Evolutionary conservation across 75 land plant species (phyloP).

Genomic region (Pinus tabuliformis): DNA sequence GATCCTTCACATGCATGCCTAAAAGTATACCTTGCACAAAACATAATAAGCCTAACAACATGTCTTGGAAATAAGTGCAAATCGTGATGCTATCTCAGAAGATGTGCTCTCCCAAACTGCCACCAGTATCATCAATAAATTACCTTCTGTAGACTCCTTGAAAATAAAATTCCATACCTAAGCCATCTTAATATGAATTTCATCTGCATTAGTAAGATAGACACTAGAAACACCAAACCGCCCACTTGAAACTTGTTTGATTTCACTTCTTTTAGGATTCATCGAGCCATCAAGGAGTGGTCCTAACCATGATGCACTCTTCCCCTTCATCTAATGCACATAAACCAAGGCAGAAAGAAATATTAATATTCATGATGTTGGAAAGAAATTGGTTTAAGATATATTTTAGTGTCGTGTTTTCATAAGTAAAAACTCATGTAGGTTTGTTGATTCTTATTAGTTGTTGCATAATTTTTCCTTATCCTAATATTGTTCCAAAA

Average conservation of each 20-base stretch:
- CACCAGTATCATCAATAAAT: background rate
- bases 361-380: background rate
- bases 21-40: conserved; percentile 5
- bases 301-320: conserved; percentile 82
- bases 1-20: background rate
- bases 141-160: background rate
- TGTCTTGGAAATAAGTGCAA: background rate
- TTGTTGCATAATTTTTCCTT: background rate
- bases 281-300: conserved; percentile 86
- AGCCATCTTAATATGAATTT: conserved; percentile 99
- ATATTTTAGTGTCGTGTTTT: background rate
- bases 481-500: background rate
- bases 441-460: background rate
- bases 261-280: conserved; percentile 95
- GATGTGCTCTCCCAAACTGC: background rate
- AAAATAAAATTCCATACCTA: conserved; percentile 49
- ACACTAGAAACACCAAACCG: conserved; percentile 97
- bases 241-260: conserved; percentile 98
- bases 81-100: background rate
- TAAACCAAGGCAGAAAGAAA: background rate
- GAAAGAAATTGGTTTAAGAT: background rate
- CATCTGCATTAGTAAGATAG: conserved; percentile 97
- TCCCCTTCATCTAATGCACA: conserved; percentile 91
- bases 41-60: background rate
- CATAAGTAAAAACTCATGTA: background rate